Conservation (phyloP, 352 stramenopile genomes). For the Salisapilia sapeloensis region DNA sequence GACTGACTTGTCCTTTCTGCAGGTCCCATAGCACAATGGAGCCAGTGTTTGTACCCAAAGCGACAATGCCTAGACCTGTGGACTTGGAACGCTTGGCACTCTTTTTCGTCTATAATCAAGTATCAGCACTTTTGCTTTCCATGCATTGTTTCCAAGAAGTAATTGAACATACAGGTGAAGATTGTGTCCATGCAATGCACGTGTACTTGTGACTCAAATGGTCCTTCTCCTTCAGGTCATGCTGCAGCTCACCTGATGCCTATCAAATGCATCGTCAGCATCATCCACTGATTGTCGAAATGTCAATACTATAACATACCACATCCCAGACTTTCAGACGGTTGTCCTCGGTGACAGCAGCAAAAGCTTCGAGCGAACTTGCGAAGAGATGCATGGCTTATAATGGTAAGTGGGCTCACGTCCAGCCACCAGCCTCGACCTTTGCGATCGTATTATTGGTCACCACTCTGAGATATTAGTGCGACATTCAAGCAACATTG, state of each 20-base stretch:
- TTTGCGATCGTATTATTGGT: no score
- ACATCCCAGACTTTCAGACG: conserved; percentile 74
- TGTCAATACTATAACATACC: conserved; percentile 10
- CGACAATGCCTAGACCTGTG: conserved; percentile 25
- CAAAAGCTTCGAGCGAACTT: conserved; percentile 57
- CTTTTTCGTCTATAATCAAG: conserved; percentile 4
- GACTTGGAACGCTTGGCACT: conserved; percentile 7
- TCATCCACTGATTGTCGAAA: background rate
- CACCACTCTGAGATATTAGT: no score
- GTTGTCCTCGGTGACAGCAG: conserved; percentile 62
- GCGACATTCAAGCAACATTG: no score
- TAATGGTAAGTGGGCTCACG: no score
- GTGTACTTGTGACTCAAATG: conserved; percentile 77
- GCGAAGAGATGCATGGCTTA: conserved; percentile 73
- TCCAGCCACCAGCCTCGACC: no score
- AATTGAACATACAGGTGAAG: conserved; percentile 6
- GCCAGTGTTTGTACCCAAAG: conserved; percentile 53
- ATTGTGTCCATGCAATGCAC: conserved; percentile 42
- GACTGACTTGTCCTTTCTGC: conserved; percentile 37
- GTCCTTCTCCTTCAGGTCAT: conserved; percentile 70
- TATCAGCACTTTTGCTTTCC: no score
- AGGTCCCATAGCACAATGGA: conserved; percentile 58
- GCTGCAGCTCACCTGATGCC: conserved; percentile 35
- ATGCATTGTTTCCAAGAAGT: no score
- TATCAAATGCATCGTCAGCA: conserved; percentile 4